Evolutionary conservation across 164 flowering plant genomes (phyloP), one percentile per base, ranked within the genome.

Genomic region (Cinnamomum chago): DNA sequence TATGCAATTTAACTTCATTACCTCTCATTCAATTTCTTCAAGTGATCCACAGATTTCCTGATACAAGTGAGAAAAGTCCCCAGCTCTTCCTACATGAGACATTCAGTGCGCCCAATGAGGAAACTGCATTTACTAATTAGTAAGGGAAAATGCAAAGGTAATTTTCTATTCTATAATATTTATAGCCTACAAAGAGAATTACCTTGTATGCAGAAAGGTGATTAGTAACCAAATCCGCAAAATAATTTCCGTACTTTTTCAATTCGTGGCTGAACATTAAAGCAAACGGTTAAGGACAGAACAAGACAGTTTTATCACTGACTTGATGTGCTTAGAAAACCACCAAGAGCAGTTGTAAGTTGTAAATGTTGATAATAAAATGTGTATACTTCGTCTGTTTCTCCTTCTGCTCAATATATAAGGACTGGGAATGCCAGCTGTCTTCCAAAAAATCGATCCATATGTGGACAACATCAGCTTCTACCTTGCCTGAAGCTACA

Each of bases 391-490:
- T 86, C 81, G 84, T 81, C 76, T 87, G 86, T 78, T 88, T 91
- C 74, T 89, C 93, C 78, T 86, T 91, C n/a, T 79, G 81, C 75
- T 94, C 95, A 23, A 83, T 69, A 74, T 83, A 82, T 10, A 87
- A 81, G 69, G 85, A 83, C 74, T 89, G 99, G 74, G 93, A 88
- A 79, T 76, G 85, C 99, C 99, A 93, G 18, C 97, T 88, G 81
- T 96, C 97, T 79, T 93, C 97, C 79, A 96, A 83, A 84, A 96
- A 96, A 80, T 93, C 92, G 75, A 91, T 88, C 99, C 99, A 96
- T 50, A 96, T 90, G 58, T 72, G 82, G 12, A 93, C 85, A 83
- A 96, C 91, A 79, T 87, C 89, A 27, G 89, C 88, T 86, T 96
- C 99, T 69, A 79, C 82, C 81, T 73, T 84, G 78, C 89, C 86